Base-by-base conservation (phyloP, 306 rosid species). In the Quercus mongolica region DNA sequence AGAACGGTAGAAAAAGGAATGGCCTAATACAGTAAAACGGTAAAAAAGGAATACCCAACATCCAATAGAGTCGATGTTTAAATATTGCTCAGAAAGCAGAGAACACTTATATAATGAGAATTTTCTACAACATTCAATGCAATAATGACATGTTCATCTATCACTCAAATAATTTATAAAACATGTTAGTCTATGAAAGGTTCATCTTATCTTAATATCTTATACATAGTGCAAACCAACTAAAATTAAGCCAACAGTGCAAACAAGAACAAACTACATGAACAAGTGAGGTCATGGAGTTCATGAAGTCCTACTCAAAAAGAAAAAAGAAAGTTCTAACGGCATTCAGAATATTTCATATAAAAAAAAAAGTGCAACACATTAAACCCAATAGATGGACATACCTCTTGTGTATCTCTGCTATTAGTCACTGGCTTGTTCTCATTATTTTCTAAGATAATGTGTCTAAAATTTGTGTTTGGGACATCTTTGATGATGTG, bases 391-490 rank as follows among this genome's bases (percentile, higher is more conserved):
- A 77, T 72, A 8, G 70, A 68, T 62, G 15, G 28, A 63, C 35
- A 51, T 78, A 94, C 98, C 97, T 92, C 98, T 82, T 94, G 98
- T 21, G 98, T 90, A 81, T 94, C 98, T 87, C 97, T 89, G 87
- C 97, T 92, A 80, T 94, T 92, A 65, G 98, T 92, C 75, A 94
- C 98, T n/a, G 98, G 98, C 83, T 94, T 94, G 80, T 91, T 92
- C 80, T 94, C 98, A 70, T 94, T 94, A 87, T 92, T 94, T 82
- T 92, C 97, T 63, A 94, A 85, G 72, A 94, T 82, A 49, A 94
- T 90, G 88, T 94, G 98, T 79, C 97, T 87, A 80, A 92, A 91
- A 83, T 88, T 87, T 83, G 84, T 71, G 85, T 92, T 94, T 18
- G 97, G 86, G 33, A 92, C 94, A 79, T 94, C 97, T 87, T 94